phyloP scores from a whole-genome alignment of 2,329 filamentous ascomycete genomes.

The Colletotrichum lini region DNA sequence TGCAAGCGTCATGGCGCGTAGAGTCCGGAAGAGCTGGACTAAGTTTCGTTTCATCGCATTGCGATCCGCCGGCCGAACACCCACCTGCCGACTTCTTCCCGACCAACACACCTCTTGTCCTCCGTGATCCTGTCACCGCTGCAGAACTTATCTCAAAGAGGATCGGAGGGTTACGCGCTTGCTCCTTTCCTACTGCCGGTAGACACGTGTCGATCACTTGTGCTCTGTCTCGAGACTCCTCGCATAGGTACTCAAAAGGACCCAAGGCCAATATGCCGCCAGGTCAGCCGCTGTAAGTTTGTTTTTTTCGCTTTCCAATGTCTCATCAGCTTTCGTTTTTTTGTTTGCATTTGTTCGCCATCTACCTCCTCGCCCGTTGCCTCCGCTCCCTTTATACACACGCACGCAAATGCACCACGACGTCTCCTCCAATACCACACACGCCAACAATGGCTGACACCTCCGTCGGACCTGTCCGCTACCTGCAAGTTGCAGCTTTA shows the following conservation, averaged over 20 bases:
- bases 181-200: slow-evolving; percentile 1
- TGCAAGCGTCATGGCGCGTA: slow-evolving; percentile 41
- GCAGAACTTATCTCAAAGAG: slow-evolving; percentile 32
- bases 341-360: background rate
- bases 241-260: background rate
- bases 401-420: slow-evolving; percentile 1
- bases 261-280: slow-evolving; percentile 26
- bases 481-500: slow-evolving; percentile 35
- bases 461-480: slow-evolving; percentile 9
- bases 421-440: background rate
- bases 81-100: slow-evolving; percentile 16
- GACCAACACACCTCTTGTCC: background rate
- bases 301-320: slow-evolving; percentile 1
- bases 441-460: slow-evolving; percentile 6
- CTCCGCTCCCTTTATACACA: slow-evolving; percentile 2
- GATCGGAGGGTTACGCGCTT: background rate
- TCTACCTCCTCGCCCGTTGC: background rate
- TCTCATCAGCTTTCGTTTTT: slow-evolving; percentile 15
- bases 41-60: slow-evolving; percentile 42
- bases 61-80: slow-evolving; percentile 35
- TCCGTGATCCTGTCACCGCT: background rate
- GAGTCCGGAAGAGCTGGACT: slow-evolving; percentile 28
- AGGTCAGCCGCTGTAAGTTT: slow-evolving; percentile 41
- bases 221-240: slow-evolving; percentile 7
- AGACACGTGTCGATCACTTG: slow-evolving; percentile 35